A percentile compares a stretch with the other conserved stretches of the same genome.
Evolutionary conservation across 2,329 filamentous ascomycete species (phyloP).

Genomic region (Fusarium coicis): DNA sequence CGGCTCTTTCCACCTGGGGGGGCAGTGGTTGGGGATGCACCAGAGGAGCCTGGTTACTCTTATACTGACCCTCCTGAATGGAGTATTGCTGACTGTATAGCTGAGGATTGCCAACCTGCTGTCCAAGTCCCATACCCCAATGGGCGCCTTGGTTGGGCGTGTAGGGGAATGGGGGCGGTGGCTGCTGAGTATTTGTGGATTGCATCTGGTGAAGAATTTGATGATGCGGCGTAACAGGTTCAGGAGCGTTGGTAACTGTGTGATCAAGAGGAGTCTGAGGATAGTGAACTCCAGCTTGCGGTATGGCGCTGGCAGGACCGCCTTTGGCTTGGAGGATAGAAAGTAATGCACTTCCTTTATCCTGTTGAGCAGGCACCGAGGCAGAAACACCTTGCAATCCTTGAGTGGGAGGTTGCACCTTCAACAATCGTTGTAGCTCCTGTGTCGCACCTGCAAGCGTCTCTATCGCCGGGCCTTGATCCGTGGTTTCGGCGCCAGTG

Average conservation of each 20-base stretch:
- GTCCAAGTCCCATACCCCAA: constrained; percentile 27
- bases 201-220: constrained; percentile 58
- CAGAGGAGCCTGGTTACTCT: constrained; percentile 40
- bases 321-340: constrained; percentile 61
- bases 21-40: constrained; percentile 62
- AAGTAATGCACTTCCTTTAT: constrained; percentile 63
- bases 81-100: constrained; percentile 31
- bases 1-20: constrained; percentile 65
- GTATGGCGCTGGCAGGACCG: constrained; percentile 17
- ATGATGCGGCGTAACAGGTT: constrained; percentile 68
- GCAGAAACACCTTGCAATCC: constrained; percentile 53
- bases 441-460: constrained; percentile 62
- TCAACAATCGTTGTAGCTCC: constrained; percentile 65
- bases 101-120: constrained; percentile 29
- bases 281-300: constrained; percentile 41
- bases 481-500: constrained; percentile 44
- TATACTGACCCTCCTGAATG: constrained; percentile 36
- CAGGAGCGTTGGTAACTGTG: constrained; percentile 58
- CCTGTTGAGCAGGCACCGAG: constrained; percentile 45
- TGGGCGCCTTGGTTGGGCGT: constrained; percentile 31
- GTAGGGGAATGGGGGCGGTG: constrained; percentile 48
- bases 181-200: constrained; percentile 43
- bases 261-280: constrained; percentile 68
- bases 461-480: constrained; percentile 54
- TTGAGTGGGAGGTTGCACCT: constrained; percentile 64